Percentiles rank a stretch among this genome's conserved stretches.
These are phyloP conservation scores for Emmonsia crescens DNA, from an alignment of 2,329 filamentous ascomycete species.

Conservation along the genomic window DNA sequence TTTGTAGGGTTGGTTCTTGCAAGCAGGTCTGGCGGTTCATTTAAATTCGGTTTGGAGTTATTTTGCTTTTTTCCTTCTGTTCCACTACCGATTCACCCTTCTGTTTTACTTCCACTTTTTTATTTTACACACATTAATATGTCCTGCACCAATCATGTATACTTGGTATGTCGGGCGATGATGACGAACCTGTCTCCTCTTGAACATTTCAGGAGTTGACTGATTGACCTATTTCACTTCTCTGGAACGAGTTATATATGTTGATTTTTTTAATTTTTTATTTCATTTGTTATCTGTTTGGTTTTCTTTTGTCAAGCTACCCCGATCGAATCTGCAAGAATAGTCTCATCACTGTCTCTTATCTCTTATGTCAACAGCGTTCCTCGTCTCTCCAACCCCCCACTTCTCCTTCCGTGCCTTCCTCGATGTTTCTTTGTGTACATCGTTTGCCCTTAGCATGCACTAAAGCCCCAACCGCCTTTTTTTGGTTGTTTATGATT, in stretches of 20 bases:
- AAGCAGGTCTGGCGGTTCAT: slow-evolving; percentile 9
- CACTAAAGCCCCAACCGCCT: not conserved
- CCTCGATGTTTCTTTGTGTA: slow-evolving; percentile 6
- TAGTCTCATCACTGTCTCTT: slow-evolving; percentile 6
- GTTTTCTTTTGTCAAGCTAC: not conserved
- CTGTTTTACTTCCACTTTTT: slow-evolving; percentile 5
- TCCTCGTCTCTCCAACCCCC: slow-evolving; percentile 10
- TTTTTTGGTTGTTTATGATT: not conserved
- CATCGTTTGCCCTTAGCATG: slow-evolving; percentile 2
- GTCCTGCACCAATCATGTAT: slow-evolving; percentile 7
- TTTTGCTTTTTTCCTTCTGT: not conserved
- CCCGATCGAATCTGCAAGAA: slow-evolving; percentile 7
- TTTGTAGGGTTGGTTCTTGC: slow-evolving; percentile 5
- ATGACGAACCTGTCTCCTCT: slow-evolving; percentile 1
- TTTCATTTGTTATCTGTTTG: not conserved
- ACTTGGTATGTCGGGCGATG: slow-evolving; percentile 9
- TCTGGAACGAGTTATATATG: slow-evolving; percentile 2
- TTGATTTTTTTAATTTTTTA: not conserved
- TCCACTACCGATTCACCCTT: slow-evolving; percentile 2
- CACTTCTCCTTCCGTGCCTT: slow-evolving; percentile 13
- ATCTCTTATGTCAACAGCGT: not conserved
- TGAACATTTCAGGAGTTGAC: not conserved
- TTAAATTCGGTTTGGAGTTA: slow-evolving; percentile 6
- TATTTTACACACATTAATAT: slow-evolving; percentile 1
- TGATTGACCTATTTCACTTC: not conserved